Conservation (phyloP, 1,139 yeast species). For the Zhuliangozyma blackwelliae region DNA sequence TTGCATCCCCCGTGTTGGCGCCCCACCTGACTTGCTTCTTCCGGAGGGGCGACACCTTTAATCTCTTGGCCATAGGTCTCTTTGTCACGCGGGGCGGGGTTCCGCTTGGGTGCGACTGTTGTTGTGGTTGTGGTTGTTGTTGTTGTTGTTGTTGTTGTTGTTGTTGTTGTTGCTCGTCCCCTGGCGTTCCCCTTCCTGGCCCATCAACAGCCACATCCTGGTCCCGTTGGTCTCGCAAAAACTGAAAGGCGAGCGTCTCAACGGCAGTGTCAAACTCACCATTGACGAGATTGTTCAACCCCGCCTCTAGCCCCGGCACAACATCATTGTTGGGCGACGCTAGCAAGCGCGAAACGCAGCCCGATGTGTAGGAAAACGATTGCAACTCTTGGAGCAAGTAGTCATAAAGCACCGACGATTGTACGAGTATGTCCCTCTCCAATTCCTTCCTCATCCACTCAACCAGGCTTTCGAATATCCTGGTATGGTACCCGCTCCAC, state of each 20-base stretch:
- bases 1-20: conserved; percentile 6
- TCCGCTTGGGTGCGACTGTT: not conserved
- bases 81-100: not conserved
- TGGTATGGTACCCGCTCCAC: conserved; percentile 48
- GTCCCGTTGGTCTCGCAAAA: conserved; percentile 22
- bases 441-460: conserved; percentile 41
- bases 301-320: conserved; percentile 9
- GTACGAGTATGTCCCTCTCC: conserved; percentile 51
- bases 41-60: conserved; percentile 4
- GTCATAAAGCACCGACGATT: conserved; percentile 49
- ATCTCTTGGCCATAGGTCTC: not conserved
- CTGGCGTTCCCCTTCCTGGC: conserved; percentile 3
- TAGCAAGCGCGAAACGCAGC: too few species aligned
- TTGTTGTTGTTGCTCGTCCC: conserved; percentile 28
- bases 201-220: too few species aligned
- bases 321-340: too few species aligned
- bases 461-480: conserved; percentile 37
- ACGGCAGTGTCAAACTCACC: conserved; percentile 37
- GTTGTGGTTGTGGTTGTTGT: not conserved
- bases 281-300: conserved; percentile 27
- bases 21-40: conserved; percentile 13
- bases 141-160: conserved; percentile 21
- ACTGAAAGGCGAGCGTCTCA: conserved; percentile 26
- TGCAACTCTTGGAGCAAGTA: conserved; percentile 29
- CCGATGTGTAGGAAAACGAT: conserved; percentile 18